Evolutionary conservation across 495 filamentous ascomycete species (phyloP), one percentile per base, ranked within the genome.

Genomic region (Acidiella bohemica): DNA sequence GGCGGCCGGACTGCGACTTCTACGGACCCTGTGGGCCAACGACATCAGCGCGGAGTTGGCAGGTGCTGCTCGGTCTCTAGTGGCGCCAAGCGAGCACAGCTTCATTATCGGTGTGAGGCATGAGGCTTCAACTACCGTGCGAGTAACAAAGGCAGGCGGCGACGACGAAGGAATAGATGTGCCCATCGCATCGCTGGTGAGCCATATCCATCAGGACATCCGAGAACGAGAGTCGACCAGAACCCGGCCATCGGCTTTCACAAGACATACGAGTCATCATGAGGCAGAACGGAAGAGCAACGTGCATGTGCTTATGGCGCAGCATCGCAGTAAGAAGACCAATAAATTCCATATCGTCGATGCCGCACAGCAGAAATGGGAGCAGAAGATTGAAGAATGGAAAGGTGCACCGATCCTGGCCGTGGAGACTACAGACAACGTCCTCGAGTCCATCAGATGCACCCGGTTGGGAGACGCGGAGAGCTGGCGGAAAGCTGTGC

Each of bases 1-100:
- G 23, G 80, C 82, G 5, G 70, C 73, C 19, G 62, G 85, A 10
- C 65, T 93, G 26, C 76, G 80, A 43, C 64, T 96, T 12, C 61
- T 93, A 5, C 74, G 80, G 32, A 73, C 77, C 19, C 70, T 97
- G 11, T 95, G 90, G 83, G 61, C 71, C 14, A 76, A 81, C 51
- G 76, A 79, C 43, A 82, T 94, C 53, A 87, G 75, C 39, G 84
- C 92, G n/a, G 90, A 96, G 63, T 70, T 97, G 8, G 83, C 86
- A 14, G 67, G 76, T 3, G 81, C 87, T 47, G 67, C 71, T 23
- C 67, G 76, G n/a, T 14, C 9, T 12, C 11, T 21, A 14, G 21
- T 31, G 8, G 20, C 28, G 17, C 67, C 63, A 1, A 66, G 76
- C 0, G 85, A 95, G 62, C 80, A 93, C 56, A 79, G 72, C 39